A percentile compares a stretch with the other conserved stretches of the same genome.
Conservation (phyloP, 2,329 filamentous ascomycete species). For the Claviceps paspali region DNA sequence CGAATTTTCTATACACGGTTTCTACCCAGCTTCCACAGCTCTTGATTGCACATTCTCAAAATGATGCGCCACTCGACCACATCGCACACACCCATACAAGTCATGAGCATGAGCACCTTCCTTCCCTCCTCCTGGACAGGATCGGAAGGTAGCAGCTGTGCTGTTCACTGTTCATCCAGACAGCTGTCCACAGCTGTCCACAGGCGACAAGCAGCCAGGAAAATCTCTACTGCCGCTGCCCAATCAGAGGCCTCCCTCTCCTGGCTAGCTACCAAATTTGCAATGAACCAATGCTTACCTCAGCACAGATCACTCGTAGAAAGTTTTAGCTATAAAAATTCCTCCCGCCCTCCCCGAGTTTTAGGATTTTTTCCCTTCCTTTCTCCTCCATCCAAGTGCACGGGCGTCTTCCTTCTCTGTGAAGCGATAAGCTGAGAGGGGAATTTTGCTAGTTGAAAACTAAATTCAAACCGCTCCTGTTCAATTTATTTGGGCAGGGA, state of each 20-base stretch:
- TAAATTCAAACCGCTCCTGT: constrained; percentile 56
- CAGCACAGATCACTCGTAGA: constrained; percentile 1
- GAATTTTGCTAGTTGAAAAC: constrained; percentile 85
- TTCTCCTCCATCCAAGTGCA: constrained; percentile 44
- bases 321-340: constrained; percentile 18
- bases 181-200: constrained; percentile 1
- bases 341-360: constrained; percentile 10
- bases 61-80: not conserved
- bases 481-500: constrained; percentile 50
- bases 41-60: not conserved
- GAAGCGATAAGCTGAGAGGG: constrained; percentile 59
- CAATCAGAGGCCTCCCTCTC: not conserved
- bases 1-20: not conserved
- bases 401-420: constrained; percentile 46
- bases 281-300: constrained; percentile 6
- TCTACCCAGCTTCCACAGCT: not conserved
- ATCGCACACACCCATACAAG: too few relatives aligned
- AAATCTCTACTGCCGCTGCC: not conserved
- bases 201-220: too few relatives aligned
- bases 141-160: not conserved
- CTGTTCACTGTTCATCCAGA: too few relatives aligned
- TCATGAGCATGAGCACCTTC: not conserved
- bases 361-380: constrained; percentile 23
- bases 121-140: too few relatives aligned
- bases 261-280: too few relatives aligned